phyloP scores from a whole-genome alignment of 441 rosid genomes.

The Melastoma candidum region DNA sequence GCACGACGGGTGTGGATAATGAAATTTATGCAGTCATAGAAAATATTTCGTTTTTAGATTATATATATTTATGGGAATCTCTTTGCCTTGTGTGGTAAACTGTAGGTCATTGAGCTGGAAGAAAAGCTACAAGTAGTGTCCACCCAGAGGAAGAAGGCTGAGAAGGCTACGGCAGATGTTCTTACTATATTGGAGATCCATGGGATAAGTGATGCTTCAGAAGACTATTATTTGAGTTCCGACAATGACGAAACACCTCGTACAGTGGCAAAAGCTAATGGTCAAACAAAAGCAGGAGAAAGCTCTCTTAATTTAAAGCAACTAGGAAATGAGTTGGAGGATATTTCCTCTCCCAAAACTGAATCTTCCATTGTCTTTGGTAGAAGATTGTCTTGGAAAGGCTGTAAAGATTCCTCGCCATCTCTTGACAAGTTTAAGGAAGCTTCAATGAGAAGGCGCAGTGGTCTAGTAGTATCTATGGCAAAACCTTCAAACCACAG shows the following conservation, averaged over 20 bases:
- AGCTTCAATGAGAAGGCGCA: constrained; percentile 35
- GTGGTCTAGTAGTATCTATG: constrained; percentile 28
- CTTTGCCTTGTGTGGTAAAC: constrained; percentile 2
- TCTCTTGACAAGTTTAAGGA: constrained; percentile 55
- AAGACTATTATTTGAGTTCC: constrained; percentile 59
- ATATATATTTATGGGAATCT: constrained; percentile 3
- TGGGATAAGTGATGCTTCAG: constrained; percentile 60
- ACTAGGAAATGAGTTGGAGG: constrained; percentile 29
- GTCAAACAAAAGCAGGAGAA: constrained; percentile 26
- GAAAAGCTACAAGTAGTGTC: constrained; percentile 70
- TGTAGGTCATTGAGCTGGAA: constrained; percentile 72
- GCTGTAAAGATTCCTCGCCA: constrained; percentile 38
- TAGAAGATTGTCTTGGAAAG: constrained; percentile 79
- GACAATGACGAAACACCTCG: constrained; percentile 40
- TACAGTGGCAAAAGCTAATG: constrained; percentile 30
- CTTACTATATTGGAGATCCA: constrained; percentile 76
- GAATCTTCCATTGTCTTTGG: constrained; percentile 16
- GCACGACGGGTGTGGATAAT: constrained; percentile 43
- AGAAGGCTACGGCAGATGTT: constrained; percentile 80
- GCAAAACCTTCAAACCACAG: constrained; percentile 41
- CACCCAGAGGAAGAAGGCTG: constrained; percentile 81
- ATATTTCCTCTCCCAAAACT: constrained; percentile 30
- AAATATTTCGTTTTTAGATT: not conserved
- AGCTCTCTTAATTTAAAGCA: constrained; percentile 25
- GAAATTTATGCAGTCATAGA: not conserved